Percentiles rank a stretch among this genome's conserved stretches.
Conservation (phyloP, 2,329 filamentous ascomycete genomes). For the Drechslerella coelobrocha region DNA sequence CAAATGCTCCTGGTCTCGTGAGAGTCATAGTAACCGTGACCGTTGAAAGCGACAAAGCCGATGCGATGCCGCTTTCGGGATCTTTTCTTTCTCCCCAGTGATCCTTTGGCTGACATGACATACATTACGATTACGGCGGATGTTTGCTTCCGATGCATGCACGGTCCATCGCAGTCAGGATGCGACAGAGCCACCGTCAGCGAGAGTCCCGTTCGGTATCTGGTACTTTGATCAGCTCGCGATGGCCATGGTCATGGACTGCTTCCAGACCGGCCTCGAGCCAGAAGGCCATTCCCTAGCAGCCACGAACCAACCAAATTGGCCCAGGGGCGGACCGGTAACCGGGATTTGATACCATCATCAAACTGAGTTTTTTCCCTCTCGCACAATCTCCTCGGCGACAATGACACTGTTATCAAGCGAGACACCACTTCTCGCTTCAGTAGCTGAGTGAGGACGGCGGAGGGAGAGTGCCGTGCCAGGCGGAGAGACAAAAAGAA, state of each 20-base stretch:
- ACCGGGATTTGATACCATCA: constrained; percentile 46
- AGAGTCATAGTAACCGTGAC: neutral
- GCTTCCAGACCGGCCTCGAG: constrained; percentile 17
- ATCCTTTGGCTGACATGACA: constrained; percentile 12
- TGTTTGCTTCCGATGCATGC: constrained; percentile 32
- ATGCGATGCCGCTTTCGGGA: constrained; percentile 6
- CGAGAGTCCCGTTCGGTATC: neutral
- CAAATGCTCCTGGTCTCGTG: constrained; percentile 15
- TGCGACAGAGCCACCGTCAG: constrained; percentile 3
- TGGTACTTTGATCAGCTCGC: neutral
- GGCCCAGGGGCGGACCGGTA: constrained; percentile 31
- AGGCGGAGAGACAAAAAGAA: neutral
- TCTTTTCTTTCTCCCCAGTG: neutral
- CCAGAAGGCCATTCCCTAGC: constrained; percentile 21
- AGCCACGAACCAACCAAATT: constrained; percentile 29
- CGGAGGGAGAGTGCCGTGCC: neutral
- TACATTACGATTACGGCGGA: constrained; percentile 29
- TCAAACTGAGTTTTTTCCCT: constrained; percentile 26
- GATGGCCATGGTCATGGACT: neutral
- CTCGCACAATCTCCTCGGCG: constrained; percentile 37
- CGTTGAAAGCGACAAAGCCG: neutral
- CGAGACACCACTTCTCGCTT: constrained; percentile 17
- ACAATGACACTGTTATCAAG: constrained; percentile 29
- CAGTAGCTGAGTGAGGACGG: neutral
- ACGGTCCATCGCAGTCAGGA: constrained; percentile 34